These are phyloP conservation scores for Rhizoctonia solani DNA, from an alignment of 1,284 basidiomycete species.

Conservation along the genomic window DNA sequence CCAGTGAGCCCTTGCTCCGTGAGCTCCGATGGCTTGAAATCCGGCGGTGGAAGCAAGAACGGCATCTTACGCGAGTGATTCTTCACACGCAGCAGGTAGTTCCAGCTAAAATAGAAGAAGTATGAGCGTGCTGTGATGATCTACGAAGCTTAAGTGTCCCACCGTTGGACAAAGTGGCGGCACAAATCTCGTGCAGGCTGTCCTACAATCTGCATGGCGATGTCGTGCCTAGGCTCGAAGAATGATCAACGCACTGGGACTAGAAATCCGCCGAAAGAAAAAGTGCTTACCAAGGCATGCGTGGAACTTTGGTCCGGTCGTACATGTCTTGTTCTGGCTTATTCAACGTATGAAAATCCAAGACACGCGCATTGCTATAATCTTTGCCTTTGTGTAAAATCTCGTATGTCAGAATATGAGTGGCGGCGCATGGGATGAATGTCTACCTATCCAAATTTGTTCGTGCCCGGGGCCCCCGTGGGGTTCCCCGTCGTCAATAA, in stretches of 20 bases:
- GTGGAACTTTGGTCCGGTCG: slow-evolving; percentile 82
- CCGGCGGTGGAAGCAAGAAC: slow-evolving; percentile 91
- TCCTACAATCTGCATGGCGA: slow-evolving; percentile 92
- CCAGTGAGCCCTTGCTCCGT: slow-evolving; percentile 84
- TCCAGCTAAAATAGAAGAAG: slow-evolving; percentile 64
- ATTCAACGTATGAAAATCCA: slow-evolving; percentile 85
- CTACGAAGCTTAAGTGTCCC: slow-evolving; percentile 42
- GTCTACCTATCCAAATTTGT: slow-evolving; percentile 82
- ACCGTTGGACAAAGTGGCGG: slow-evolving; percentile 94
- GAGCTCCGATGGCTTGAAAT: slow-evolving; percentile 86
- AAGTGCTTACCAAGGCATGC: slow-evolving; percentile 88
- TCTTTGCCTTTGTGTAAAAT: slow-evolving; percentile 69
- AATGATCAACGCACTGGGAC: not conserved
- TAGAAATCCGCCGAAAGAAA: not conserved
- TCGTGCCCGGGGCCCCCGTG: slow-evolving; percentile 58
- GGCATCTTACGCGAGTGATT: slow-evolving; percentile 93
- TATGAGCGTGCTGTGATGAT: slow-evolving; percentile 38
- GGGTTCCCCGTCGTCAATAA: slow-evolving; percentile 79
- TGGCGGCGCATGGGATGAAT: slow-evolving; percentile 5
- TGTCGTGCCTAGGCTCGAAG: slow-evolving; percentile 79
- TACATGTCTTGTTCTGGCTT: slow-evolving; percentile 96
- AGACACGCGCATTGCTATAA: slow-evolving; percentile 88
- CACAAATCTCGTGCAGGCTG: slow-evolving; percentile 95
- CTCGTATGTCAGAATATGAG: not conserved
- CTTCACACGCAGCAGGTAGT: slow-evolving; percentile 89